Evolutionary conservation across 371 early-diverging fungal species (phyloP).

Genomic region (Mucor indicus): DNA sequence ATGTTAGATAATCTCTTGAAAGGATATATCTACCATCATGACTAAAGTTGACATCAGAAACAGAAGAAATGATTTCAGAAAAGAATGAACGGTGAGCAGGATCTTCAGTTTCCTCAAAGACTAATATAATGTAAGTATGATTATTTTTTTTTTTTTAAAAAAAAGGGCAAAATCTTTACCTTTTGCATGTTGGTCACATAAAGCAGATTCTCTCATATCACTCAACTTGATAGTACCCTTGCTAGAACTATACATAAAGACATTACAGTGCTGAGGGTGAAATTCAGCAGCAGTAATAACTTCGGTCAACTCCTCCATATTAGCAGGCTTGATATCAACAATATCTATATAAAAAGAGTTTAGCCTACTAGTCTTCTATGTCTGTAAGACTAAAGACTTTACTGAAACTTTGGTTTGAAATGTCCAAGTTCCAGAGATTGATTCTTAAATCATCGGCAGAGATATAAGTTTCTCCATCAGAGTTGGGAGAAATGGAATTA

Average conservation of each 20-base stretch:
- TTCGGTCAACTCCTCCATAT: conserved; percentile 93
- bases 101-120: conserved; percentile 95
- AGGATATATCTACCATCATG: conserved; percentile 95
- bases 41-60: conserved; percentile 95
- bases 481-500: conserved; percentile 92
- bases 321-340: conserved; percentile 95
- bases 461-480: conserved; percentile 86
- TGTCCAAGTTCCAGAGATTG: conserved; percentile 90
- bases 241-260: conserved; percentile 91
- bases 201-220: conserved; percentile 86
- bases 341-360: conserved; percentile 52
- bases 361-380: background rate
- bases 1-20: conserved; percentile 93
- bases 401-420: conserved; percentile 85
- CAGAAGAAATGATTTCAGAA: conserved; percentile 97
- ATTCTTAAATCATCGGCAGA: conserved; percentile 94
- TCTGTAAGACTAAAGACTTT: conserved; percentile 1
- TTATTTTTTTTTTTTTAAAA: background rate
- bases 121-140: conserved; percentile 33
- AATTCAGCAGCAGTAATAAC: conserved; percentile 96
- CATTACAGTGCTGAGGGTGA: conserved; percentile 82
- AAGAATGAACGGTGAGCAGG: conserved; percentile 93
- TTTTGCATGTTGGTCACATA: conserved; percentile 84
- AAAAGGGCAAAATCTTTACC: conserved; percentile 16
- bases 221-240: conserved; percentile 87